Conservation (phyloP, 1,284 basidiomycete genomes). For the Pseudozyma hubeiensis region DNA sequence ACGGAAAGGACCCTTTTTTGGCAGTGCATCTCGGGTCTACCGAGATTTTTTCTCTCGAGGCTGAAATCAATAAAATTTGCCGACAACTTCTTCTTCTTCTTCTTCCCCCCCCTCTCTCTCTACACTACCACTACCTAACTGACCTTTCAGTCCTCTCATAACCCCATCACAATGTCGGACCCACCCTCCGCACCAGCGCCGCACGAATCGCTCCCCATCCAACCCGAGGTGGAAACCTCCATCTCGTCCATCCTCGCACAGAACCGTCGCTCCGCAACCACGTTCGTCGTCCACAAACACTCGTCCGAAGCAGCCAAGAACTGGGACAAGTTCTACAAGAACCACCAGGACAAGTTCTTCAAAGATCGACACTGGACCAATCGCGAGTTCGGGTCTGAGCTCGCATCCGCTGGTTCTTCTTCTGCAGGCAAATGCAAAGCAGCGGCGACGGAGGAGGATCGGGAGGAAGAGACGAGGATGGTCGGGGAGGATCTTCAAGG, state of each 20-base stretch:
- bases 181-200: slow-evolving; percentile 8
- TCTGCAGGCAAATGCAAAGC: not conserved
- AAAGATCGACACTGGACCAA: slow-evolving; percentile 69
- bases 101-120: not conserved
- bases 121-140: not conserved
- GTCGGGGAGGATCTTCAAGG: slow-evolving; percentile 1
- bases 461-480: slow-evolving; percentile 33
- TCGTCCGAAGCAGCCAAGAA: slow-evolving; percentile 59
- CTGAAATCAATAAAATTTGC: not conserved
- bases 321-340: slow-evolving; percentile 69
- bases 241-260: slow-evolving; percentile 32
- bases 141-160: not conserved
- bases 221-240: slow-evolving; percentile 24
- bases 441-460: slow-evolving; percentile 24
- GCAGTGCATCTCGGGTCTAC: too few species aligned
- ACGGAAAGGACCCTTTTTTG: not conserved
- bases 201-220: slow-evolving; percentile 16
- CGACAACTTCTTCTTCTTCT: slow-evolving; percentile 1
- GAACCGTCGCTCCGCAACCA: slow-evolving; percentile 55
- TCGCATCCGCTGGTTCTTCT: slow-evolving; percentile 7
- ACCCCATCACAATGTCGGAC: not conserved
- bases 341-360: slow-evolving; percentile 67
- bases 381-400: slow-evolving; percentile 58
- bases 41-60: too few species aligned
- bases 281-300: slow-evolving; percentile 59